These are phyloP conservation scores for Ogataea nakhonphanomensis DNA, from an alignment of 805 yeast genomes.

Conservation along the genomic window DNA sequence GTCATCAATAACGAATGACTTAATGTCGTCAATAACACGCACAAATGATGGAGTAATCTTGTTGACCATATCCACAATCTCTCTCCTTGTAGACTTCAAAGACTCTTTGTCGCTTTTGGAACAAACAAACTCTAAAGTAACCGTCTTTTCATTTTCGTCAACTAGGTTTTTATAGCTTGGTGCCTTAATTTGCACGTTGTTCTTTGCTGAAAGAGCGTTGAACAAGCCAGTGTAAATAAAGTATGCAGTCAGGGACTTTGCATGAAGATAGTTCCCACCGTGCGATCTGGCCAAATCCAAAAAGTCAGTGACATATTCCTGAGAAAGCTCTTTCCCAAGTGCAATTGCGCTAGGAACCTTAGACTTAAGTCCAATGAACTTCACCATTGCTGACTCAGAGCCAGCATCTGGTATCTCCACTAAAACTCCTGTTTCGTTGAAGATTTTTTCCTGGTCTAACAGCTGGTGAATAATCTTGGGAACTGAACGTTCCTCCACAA, in stretches of 20 bases:
- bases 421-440: constrained; percentile 52
- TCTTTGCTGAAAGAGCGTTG: constrained; percentile 38
- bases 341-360: constrained; percentile 60
- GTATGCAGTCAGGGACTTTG: constrained; percentile 66
- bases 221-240: constrained; percentile 53
- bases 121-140: constrained; percentile 62
- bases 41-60: constrained; percentile 65
- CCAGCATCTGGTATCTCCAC: constrained; percentile 51
- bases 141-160: constrained; percentile 38
- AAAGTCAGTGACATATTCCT: constrained; percentile 56
- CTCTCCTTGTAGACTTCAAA: constrained; percentile 59
- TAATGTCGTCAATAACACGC: constrained; percentile 46
- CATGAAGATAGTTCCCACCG: constrained; percentile 73
- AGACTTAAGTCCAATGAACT: constrained; percentile 58
- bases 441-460: constrained; percentile 53
- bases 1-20: constrained; percentile 51
- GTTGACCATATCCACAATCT: constrained; percentile 71
- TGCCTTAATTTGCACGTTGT: constrained; percentile 42
- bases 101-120: constrained; percentile 42
- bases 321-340: constrained; percentile 56
- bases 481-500: constrained; percentile 54
- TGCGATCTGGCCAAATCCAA: constrained; percentile 89
- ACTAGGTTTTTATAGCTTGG: constrained; percentile 47
- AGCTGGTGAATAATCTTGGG: constrained; percentile 70
- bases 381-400: constrained; percentile 43